These are phyloP conservation scores for Harrya chromipes DNA, from an alignment of 768 basidiomycete species.

Conservation along the genomic window DNA sequence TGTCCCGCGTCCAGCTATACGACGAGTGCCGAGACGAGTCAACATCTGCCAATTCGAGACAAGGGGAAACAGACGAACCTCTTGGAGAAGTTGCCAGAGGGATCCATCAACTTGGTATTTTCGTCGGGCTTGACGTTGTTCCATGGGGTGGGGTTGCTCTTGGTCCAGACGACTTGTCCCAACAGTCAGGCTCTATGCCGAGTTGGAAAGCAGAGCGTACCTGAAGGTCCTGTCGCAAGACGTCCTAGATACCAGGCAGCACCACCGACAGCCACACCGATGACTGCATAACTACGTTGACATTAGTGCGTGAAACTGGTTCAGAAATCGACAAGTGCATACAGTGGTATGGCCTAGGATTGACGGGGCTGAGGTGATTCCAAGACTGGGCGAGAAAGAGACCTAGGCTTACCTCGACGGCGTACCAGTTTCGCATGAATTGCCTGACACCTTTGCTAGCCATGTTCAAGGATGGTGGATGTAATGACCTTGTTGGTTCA, in stretches of 20 bases:
- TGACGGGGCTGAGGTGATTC: background rate
- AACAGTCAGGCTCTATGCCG: background rate
- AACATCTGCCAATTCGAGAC: background rate
- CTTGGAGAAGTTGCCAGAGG: slow-evolving; percentile 75
- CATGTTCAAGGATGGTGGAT: slow-evolving; percentile 20
- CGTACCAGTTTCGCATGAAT: slow-evolving; percentile 43
- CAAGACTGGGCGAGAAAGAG: background rate
- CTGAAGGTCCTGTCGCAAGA: slow-evolving; percentile 53
- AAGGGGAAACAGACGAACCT: slow-evolving; percentile 34
- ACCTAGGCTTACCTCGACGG: slow-evolving; percentile 38
- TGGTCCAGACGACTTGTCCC: slow-evolving; percentile 54
- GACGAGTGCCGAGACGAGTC: slow-evolving; percentile 1
- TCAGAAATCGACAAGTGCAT: slow-evolving; percentile 19
- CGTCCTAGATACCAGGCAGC: slow-evolving; percentile 67
- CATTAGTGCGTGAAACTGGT: slow-evolving; percentile 11
- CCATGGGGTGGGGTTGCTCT: slow-evolving; percentile 85
- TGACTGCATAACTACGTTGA: slow-evolving; percentile 42
- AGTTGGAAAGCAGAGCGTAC: slow-evolving; percentile 32
- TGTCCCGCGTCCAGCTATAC: slow-evolving; percentile 71
- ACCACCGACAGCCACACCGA: slow-evolving; percentile 50
- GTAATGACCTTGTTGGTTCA: background rate
- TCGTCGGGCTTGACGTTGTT: slow-evolving; percentile 74
- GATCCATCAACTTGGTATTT: slow-evolving; percentile 64
- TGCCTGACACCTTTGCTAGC: slow-evolving; percentile 19
- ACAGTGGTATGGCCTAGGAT: slow-evolving; percentile 50